Conservation (phyloP, 345 rosid genomes). For the Eucalyptus pumila region DNA sequence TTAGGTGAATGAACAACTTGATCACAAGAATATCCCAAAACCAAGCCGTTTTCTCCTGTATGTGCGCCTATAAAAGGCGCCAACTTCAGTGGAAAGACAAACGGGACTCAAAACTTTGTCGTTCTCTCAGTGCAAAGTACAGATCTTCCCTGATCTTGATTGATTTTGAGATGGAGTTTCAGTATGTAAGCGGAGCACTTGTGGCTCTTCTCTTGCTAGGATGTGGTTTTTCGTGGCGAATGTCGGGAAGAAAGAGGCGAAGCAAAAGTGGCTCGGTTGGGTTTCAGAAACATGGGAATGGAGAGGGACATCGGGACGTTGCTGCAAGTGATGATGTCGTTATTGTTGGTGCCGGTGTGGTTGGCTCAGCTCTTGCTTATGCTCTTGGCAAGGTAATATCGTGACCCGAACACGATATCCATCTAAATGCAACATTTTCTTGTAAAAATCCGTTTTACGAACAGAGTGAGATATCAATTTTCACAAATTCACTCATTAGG, state of each 20-base stretch:
- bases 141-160: not conserved
- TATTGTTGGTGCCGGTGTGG: constrained; percentile 1
- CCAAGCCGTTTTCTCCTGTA: not conserved
- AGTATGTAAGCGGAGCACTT: not conserved
- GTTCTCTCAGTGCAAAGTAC: not conserved
- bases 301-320: not conserved
- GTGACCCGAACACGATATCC: not conserved
- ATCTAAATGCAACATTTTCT: not conserved
- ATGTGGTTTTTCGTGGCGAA: not conserved
- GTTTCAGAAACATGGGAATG: not conserved
- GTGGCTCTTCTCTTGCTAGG: not conserved
- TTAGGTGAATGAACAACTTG: not conserved
- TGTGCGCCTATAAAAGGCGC: not conserved
- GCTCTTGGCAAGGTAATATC: not conserved
- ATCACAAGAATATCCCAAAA: not conserved
- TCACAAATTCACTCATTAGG: not conserved
- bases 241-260: not conserved
- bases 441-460: not conserved
- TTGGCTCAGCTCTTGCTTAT: not conserved
- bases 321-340: not conserved
- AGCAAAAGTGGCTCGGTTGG: not conserved
- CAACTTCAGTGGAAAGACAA: not conserved
- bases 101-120: not conserved
- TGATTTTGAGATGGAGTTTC: not conserved
- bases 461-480: not conserved